Conservation (phyloP, 2,329 filamentous ascomycete species). For the Aspergillus sojae region DNA sequence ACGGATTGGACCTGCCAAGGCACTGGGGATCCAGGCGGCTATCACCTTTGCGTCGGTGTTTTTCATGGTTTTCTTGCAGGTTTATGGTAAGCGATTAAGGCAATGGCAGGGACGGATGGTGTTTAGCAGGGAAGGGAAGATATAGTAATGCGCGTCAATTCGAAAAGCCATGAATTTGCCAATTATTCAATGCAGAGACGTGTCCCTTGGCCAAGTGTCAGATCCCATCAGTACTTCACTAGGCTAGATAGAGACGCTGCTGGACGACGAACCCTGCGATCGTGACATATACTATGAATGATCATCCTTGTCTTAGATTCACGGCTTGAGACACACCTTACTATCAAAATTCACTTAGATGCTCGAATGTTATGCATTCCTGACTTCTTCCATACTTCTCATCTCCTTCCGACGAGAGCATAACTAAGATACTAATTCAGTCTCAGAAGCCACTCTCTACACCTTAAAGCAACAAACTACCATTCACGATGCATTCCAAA, state of each 20-base stretch:
- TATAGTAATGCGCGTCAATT: neutral
- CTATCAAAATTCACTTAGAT: neutral
- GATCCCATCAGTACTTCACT: too few species aligned
- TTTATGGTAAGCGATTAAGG: constrained; percentile 39
- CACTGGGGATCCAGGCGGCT: constrained; percentile 50
- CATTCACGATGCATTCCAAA: neutral
- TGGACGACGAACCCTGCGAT: accelerated
- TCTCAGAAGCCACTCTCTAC: too few species aligned
- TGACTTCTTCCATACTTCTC: accelerated
- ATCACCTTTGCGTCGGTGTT: constrained; percentile 41
- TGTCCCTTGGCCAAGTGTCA: too few species aligned
- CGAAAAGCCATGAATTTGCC: too few species aligned
- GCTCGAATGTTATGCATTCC: too few species aligned
- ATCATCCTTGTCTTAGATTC: too few species aligned
- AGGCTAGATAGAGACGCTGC: too few species aligned
- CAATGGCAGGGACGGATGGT: constrained; percentile 36
- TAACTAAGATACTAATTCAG: too few species aligned
- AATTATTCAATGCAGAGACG: too few species aligned
- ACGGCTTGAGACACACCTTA: neutral
- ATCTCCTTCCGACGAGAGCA: too few species aligned
- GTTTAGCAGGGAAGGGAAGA: neutral
- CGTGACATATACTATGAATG: too few species aligned
- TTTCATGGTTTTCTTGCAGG: constrained; percentile 37
- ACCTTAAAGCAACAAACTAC: too few species aligned
- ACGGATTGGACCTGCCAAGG: constrained; percentile 44